Percentiles rank a stretch among this genome's conserved stretches.
Conservation (phyloP, 164 flowering plant genomes). For the Paratinospora sagittata region DNA sequence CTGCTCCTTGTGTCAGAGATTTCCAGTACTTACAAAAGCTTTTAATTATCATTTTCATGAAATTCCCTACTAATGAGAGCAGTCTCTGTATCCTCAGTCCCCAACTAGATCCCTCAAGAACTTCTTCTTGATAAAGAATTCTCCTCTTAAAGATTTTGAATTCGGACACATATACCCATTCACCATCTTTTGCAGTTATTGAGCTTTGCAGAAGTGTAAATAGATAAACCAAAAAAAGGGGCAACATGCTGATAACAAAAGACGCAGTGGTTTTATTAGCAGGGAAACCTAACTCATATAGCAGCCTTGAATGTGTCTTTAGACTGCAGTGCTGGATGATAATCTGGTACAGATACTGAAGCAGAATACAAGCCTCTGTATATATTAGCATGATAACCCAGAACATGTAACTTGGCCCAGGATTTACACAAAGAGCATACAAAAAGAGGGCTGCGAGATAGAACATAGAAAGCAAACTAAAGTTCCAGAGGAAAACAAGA, state of each 20-base stretch:
- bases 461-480: constrained; percentile 92
- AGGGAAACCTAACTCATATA: constrained; percentile 74
- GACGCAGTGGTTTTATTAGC: constrained; percentile 58
- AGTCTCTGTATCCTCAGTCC: constrained; percentile 26
- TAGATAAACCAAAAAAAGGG: constrained; percentile 86
- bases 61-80: constrained; percentile 27
- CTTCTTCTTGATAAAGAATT: constrained; percentile 28
- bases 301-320: constrained; percentile 38
- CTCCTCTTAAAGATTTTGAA: constrained; percentile 33
- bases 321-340: constrained; percentile 83
- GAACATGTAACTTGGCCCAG: constrained; percentile 77
- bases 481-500: constrained; percentile 94
- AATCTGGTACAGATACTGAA: constrained; percentile 88
- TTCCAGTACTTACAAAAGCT: constrained; percentile 67
- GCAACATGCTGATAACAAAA: constrained; percentile 78
- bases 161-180: constrained; percentile 49
- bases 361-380: constrained; percentile 74
- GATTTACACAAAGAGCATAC: constrained; percentile 90
- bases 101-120: constrained; percentile 35
- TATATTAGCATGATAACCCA: constrained; percentile 90
- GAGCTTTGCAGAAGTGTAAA: constrained; percentile 91
- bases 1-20: constrained; percentile 85
- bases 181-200: constrained; percentile 88
- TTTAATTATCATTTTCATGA: constrained; percentile 28
- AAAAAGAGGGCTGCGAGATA: constrained; percentile 86